Base-by-base conservation (phyloP, 2,329 filamentous ascomycete genomes). In the Phaeophleospora eucalypticola region DNA sequence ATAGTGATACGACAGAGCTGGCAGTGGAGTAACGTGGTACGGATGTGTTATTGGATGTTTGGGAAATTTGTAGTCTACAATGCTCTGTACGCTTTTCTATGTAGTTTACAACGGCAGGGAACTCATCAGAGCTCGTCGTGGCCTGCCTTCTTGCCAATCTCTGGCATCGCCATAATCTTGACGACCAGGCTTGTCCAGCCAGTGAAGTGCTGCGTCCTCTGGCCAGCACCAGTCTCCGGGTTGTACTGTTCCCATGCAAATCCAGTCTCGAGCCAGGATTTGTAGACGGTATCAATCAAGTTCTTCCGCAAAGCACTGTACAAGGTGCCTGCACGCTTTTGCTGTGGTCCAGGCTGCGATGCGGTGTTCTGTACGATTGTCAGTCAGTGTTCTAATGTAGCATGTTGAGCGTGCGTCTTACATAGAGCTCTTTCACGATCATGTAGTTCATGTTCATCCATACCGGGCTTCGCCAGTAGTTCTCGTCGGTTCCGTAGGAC, bases 191-290 rank as follows among this genome's bases (percentile, higher is more conserved):
- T 95, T n/a, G 93, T 98, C 93, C 93, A 98, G 41, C 93, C 93
- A 0, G 93, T 96, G 66, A 98, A 98, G 69, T 97, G 91, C 75
- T 96, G 89, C 4, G 90, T 97, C 35, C 93, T 79, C 74, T 97
- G 91, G n/a, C 93, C 93, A 43, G 80, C 80, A 37, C 93, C 93
- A 3, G 88, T 95, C 60, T 95, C 89, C 0, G 90, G 89, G 66
- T 95, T 88, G 68, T 97, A 98, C 71, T 98, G 93, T 71, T 98
- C 93, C 91, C 91, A 98, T 0, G 91, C 93, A 65, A 97, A 97
- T 15, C 91, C 91, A 0, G 93, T 97, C 63, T 87, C 81, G 64
- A 84, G 76, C 91, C 91, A 98, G 65, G 83, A 84, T 48, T 83
- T 79, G 72, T 86, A 96, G 12, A 97, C 86, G 1, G 90, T 97